Conservation (phyloP, 768 basidiomycete species). For the Tephrocybe sp. region DNA sequence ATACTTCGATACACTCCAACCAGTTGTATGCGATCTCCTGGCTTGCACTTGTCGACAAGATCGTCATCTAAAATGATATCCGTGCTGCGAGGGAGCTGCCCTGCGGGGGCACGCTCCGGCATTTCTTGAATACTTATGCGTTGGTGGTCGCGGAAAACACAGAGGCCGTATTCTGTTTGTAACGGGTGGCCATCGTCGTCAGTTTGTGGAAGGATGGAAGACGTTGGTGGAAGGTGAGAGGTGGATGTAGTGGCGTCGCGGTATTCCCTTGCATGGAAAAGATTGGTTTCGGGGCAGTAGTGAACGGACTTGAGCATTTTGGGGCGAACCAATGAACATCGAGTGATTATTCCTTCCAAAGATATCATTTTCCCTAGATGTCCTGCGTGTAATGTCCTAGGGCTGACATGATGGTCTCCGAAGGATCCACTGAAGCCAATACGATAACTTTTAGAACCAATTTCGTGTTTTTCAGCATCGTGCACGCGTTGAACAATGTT, state of each 20-base stretch:
- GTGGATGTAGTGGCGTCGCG: constrained; percentile 89
- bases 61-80: constrained; percentile 97
- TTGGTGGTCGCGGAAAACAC: constrained; percentile 94
- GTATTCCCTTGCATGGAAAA: constrained; percentile 87
- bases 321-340: constrained; percentile 96
- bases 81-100: constrained; percentile 93
- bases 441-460: constrained; percentile 76
- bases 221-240: constrained; percentile 81
- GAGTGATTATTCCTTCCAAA: constrained; percentile 95
- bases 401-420: constrained; percentile 97
- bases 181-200: constrained; percentile 88
- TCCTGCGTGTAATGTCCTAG: constrained; percentile 81
- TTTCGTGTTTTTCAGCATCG: constrained; percentile 78
- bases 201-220: constrained; percentile 83
- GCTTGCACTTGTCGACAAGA: constrained; percentile 95
- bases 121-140: constrained; percentile 98
- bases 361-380: constrained; percentile 97
- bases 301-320: constrained; percentile 98
- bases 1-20: constrained; percentile 94
- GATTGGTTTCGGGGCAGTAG: constrained; percentile 83
- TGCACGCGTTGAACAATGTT: constrained; percentile 72
- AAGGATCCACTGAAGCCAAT: constrained; percentile 95
- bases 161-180: constrained; percentile 90
- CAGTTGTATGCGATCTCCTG: constrained; percentile 95
- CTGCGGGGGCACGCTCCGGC: constrained; percentile 98